A percentile compares a stretch with the other conserved stretches of the same genome.
Evolutionary conservation across 352 stramenopile genomes (phyloP).

Genomic region (Hyaloperonospora brassicae): DNA sequence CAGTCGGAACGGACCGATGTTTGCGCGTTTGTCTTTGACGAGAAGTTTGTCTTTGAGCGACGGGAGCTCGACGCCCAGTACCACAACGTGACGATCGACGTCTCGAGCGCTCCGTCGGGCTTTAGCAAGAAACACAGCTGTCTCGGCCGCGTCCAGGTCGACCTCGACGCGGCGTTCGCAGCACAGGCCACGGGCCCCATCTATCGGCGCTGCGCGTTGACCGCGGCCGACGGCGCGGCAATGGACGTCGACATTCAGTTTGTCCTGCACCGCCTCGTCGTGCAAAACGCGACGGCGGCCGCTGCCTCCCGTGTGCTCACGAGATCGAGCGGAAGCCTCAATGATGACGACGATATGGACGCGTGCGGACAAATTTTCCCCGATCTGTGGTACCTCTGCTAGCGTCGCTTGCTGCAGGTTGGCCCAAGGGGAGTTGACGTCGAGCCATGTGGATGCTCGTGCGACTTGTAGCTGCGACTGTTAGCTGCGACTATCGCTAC

Average conservation of each 20-base stretch:
- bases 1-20: conserved; percentile 13
- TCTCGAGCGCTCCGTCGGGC: conserved; percentile 15
- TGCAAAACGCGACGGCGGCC: conserved; percentile 22
- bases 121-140: conserved; percentile 20
- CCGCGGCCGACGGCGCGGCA: conserved; percentile 9
- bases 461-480: no score
- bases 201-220: conserved; percentile 17
- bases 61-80: conserved; percentile 25
- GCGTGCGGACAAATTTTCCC: conserved; percentile 38
- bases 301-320: conserved; percentile 25
- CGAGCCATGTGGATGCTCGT: no score
- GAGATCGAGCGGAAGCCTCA: conserved; percentile 26
- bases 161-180: conserved; percentile 28
- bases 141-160: conserved; percentile 28
- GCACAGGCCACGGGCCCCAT: conserved; percentile 16
- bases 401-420: conserved; percentile 7
- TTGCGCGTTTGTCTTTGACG: conserved; percentile 29
- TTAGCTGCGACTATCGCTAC: no score
- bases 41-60: conserved; percentile 40
- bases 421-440: no score
- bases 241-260: conserved; percentile 31
- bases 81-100: conserved; percentile 30
- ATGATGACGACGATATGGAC: conserved; percentile 45
- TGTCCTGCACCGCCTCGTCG: conserved; percentile 34
- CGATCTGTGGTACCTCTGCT: conserved; percentile 46